phyloP scores from a whole-genome alignment of 352 stramenopile species.

The Phytophthora nicotianae region DNA sequence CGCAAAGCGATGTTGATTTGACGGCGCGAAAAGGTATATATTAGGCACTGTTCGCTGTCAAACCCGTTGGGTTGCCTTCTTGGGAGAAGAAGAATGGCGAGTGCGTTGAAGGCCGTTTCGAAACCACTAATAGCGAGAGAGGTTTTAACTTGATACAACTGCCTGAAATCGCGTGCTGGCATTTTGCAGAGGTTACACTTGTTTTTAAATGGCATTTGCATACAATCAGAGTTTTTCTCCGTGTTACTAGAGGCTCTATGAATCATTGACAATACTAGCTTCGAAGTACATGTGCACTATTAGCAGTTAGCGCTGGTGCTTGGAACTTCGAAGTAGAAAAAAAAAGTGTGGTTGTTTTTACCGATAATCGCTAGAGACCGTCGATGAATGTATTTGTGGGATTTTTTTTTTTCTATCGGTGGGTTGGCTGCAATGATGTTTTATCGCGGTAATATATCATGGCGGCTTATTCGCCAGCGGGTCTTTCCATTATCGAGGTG shows the following conservation, averaged over 20 bases:
- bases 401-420: background rate
- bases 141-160: background rate
- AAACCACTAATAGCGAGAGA: constrained; percentile 11
- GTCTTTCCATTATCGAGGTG: constrained; percentile 16
- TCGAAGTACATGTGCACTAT: too few relatives aligned
- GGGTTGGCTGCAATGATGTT: background rate
- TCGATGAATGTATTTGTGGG: too few relatives aligned
- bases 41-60: constrained; percentile 4
- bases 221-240: background rate
- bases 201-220: too few relatives aligned
- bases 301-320: too few relatives aligned
- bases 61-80: constrained; percentile 4
- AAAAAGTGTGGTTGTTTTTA: too few relatives aligned
- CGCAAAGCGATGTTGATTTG: constrained; percentile 12
- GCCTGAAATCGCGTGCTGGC: too few relatives aligned
- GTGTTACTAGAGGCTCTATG: too few relatives aligned
- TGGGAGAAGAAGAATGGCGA: constrained; percentile 15
- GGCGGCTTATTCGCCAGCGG: constrained; percentile 1
- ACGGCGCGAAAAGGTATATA: constrained; percentile 30
- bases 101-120: constrained; percentile 18
- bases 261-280: too few relatives aligned
- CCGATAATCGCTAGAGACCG: too few relatives aligned
- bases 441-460: constrained; percentile 6
- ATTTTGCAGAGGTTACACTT: background rate
- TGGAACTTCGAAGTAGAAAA: too few relatives aligned